phyloP scores from a whole-genome alignment of 495 filamentous ascomycete genomes.

The Penicillium manginii region DNA sequence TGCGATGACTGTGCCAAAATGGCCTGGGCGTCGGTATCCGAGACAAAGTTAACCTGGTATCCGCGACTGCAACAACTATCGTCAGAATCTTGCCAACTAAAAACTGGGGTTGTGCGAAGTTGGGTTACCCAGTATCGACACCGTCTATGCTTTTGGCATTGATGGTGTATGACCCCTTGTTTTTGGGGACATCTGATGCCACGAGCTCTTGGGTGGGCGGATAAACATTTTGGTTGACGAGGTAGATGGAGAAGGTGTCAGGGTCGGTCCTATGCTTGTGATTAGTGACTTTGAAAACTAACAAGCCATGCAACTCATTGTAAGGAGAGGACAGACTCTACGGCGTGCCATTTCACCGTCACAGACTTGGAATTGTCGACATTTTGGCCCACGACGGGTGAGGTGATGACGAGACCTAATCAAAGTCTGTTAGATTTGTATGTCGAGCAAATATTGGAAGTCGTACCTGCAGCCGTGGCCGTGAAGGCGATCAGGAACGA shows the following conservation, averaged over 20 bases:
- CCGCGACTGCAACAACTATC: slow-evolving; percentile 21
- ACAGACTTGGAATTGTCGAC: slow-evolving; percentile 28
- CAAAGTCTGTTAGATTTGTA: neutral
- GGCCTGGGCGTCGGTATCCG: slow-evolving; percentile 23
- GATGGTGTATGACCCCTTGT: slow-evolving; percentile 34
- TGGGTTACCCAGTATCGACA: slow-evolving; percentile 29
- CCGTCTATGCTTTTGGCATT: slow-evolving; percentile 23
- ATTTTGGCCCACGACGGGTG: slow-evolving; percentile 28
- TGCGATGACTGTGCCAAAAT: slow-evolving; percentile 42
- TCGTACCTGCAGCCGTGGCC: slow-evolving; percentile 27
- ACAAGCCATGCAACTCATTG: neutral
- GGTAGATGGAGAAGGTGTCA: slow-evolving; percentile 34
- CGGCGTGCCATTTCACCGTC: slow-evolving; percentile 36
- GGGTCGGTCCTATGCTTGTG: slow-evolving; percentile 36
- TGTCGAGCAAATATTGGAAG: neutral
- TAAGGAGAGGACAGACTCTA: slow-evolving; percentile 24
- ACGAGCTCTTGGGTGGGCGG: slow-evolving; percentile 42
- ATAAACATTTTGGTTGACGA: slow-evolving; percentile 41
- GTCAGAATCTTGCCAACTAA: neutral
- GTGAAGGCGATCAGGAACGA: slow-evolving; percentile 24
- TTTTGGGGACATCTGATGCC: slow-evolving; percentile 32
- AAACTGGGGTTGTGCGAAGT: neutral
- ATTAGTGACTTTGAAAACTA: slow-evolving; percentile 2
- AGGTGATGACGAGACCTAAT: slow-evolving; percentile 31
- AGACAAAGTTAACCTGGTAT: slow-evolving; percentile 42